Percentiles rank a stretch among this genome's conserved stretches.
phyloP scores from a whole-genome alignment of 805 yeast species.

The Candida krabiensis region DNA sequence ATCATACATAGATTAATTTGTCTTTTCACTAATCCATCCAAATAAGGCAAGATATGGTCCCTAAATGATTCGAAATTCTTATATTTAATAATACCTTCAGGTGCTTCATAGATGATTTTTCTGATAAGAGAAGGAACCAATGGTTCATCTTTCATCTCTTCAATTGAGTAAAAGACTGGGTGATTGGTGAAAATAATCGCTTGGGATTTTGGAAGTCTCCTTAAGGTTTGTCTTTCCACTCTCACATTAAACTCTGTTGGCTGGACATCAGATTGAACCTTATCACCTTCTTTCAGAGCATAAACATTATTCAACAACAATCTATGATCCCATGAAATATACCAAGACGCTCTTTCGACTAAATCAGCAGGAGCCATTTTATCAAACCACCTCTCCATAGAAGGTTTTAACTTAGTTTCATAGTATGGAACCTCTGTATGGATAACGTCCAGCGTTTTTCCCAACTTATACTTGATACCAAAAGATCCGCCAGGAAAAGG shows the following conservation, averaged over 20 bases:
- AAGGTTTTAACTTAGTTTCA: conserved; percentile 58
- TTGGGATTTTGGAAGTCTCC: conserved; percentile 61
- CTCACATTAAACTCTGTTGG: conserved; percentile 63
- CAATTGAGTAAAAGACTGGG: conserved; percentile 75
- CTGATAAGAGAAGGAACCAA: conserved; percentile 64
- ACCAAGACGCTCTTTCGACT: conserved; percentile 77
- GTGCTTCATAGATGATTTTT: conserved; percentile 65
- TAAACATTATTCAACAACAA: conserved; percentile 57
- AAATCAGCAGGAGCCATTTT: conserved; percentile 60
- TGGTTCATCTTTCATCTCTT: conserved; percentile 82
- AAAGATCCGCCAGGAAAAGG: conserved; percentile 81
- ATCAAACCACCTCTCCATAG: conserved; percentile 74
- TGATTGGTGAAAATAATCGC: conserved; percentile 77
- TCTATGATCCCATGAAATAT: conserved; percentile 71
- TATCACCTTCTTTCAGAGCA: conserved; percentile 45
- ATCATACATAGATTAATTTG: conserved; percentile 60
- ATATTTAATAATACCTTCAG: conserved; percentile 63
- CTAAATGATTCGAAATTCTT: conserved; percentile 59
- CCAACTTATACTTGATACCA: conserved; percentile 59
- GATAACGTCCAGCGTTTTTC: conserved; percentile 60
- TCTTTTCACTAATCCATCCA: conserved; percentile 55
- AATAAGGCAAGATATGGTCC: conserved; percentile 58
- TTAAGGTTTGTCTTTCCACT: conserved; percentile 70
- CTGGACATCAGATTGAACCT: conserved; percentile 41
- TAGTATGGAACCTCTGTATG: conserved; percentile 73